Percentiles rank a stretch among this genome's conserved stretches.
Evolutionary conservation across 129 eudicot species (phyloP).

Genomic region (Escallonia rubra): DNA sequence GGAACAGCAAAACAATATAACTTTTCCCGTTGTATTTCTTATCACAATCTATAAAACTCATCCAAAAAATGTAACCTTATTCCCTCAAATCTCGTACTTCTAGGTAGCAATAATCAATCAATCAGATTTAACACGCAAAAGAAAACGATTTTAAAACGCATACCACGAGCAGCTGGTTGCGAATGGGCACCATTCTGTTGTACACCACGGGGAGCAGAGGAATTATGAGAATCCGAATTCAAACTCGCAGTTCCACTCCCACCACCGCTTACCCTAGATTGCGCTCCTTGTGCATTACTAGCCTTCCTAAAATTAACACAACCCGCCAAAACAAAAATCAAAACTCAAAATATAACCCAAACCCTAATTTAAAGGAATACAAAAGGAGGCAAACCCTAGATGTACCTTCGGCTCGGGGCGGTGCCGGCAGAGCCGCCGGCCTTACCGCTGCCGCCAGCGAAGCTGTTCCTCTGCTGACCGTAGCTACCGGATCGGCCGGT

Average conservation of each 20-base stretch:
- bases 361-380: conserved; percentile 17
- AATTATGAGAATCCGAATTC: conserved; percentile 20
- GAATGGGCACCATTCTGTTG: conserved; percentile 49
- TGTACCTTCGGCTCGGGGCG: conserved; percentile 52
- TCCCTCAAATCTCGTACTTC: too few species aligned
- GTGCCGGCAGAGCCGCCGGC: conserved; percentile 41
- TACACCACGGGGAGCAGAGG: conserved; percentile 23
- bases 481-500: conserved; percentile 62
- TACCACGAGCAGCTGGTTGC: conserved; percentile 49
- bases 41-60: too few species aligned
- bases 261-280: conserved; percentile 30
- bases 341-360: neutral
- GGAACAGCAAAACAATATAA: neutral
- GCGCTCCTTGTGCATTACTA: conserved; percentile 61
- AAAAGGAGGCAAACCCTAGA: conserved; percentile 6
- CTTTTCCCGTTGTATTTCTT: too few species aligned
- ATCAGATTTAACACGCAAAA: neutral
- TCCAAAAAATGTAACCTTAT: too few species aligned
- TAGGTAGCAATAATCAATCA: too few species aligned
- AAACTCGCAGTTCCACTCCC: conserved; percentile 7
- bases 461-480: conserved; percentile 37
- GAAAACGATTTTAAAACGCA: neutral
- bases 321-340: neutral
- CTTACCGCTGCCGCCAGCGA: conserved; percentile 45
- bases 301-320: conserved; percentile 57